phyloP scores from a whole-genome alignment of 352 stramenopile species.

The Globisporangium solare region DNA sequence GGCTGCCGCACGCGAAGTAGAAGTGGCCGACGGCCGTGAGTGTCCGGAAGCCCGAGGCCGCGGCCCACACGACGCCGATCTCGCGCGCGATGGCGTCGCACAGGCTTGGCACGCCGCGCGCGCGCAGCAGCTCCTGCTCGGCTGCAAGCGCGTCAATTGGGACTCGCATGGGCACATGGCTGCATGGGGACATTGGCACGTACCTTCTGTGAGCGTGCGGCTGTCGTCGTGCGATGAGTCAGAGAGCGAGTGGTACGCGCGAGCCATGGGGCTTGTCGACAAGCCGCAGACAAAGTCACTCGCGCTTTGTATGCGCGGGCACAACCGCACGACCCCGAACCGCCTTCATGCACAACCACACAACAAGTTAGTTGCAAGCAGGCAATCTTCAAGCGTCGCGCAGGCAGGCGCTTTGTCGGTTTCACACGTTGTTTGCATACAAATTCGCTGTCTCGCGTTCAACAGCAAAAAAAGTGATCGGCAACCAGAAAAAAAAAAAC shows the following conservation, averaged over 20 bases:
- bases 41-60: constrained; percentile 63
- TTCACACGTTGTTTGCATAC: too few relatives aligned
- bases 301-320: neutral
- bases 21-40: constrained; percentile 65
- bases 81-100: constrained; percentile 69
- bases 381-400: constrained; percentile 1
- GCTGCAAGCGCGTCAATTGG: constrained; percentile 16
- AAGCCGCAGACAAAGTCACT: neutral
- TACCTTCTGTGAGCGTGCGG: constrained; percentile 39
- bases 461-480: too few relatives aligned
- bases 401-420: too few relatives aligned
- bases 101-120: constrained; percentile 54
- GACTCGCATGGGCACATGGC: too few relatives aligned
- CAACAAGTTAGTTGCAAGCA: too few relatives aligned
- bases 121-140: constrained; percentile 57
- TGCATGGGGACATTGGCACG: too few relatives aligned
- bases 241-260: constrained; percentile 28
- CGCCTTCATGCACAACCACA: too few relatives aligned
- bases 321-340: too few relatives aligned
- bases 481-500: neutral
- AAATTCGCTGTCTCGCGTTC: too few relatives aligned
- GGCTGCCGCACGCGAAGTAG: constrained; percentile 68
- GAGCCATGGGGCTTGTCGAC: constrained; percentile 12
- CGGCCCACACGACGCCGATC: constrained; percentile 75
- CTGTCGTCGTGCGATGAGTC: constrained; percentile 6